These are phyloP conservation scores for Prunus armeniaca DNA, from an alignment of 306 rosid species.

Conservation along the genomic window DNA sequence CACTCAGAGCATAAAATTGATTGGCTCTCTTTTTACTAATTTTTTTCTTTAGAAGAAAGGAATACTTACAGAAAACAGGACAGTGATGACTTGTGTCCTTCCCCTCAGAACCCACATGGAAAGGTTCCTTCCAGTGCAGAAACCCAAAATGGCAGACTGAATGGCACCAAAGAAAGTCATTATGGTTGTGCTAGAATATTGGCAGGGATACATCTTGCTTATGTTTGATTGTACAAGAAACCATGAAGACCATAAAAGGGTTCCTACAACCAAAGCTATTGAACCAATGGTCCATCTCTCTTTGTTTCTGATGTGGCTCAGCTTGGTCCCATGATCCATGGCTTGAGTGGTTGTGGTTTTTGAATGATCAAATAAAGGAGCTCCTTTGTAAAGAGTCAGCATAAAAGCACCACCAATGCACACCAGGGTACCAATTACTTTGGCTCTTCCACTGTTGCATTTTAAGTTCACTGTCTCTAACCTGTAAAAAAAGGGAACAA, in stretches of 20 bases:
- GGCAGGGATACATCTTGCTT: slow-evolving; percentile 72
- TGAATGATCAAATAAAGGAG: slow-evolving; percentile 41
- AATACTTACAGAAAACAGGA: slow-evolving; percentile 67
- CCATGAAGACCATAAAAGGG: slow-evolving; percentile 82
- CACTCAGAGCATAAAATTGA: no score
- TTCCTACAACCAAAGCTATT: slow-evolving; percentile 60
- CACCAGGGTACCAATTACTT: slow-evolving; percentile 64
- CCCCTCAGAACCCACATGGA: slow-evolving; percentile 76
- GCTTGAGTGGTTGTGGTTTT: slow-evolving; percentile 12
- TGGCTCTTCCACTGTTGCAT: slow-evolving; percentile 72
- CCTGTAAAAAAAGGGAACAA: slow-evolving; percentile 28
- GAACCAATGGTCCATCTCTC: slow-evolving; percentile 69
- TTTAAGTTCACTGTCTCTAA: slow-evolving; percentile 69
- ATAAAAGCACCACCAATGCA: slow-evolving; percentile 66
- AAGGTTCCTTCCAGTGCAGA: slow-evolving; percentile 39
- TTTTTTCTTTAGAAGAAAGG: no score
- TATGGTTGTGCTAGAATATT: slow-evolving; percentile 82
- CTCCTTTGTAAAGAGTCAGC: slow-evolving; percentile 66
- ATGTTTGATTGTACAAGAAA: slow-evolving; percentile 67
- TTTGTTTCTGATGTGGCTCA: slow-evolving; percentile 22
- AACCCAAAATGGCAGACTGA: slow-evolving; percentile 66
- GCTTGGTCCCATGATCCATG: slow-evolving; percentile 23
- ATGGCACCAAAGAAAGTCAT: slow-evolving; percentile 85
- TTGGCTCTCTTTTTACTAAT: no score
- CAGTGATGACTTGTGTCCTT: slow-evolving; percentile 49